Base-by-base conservation (phyloP, 2,329 filamentous ascomycete species). In the Fusarium graminum region DNA sequence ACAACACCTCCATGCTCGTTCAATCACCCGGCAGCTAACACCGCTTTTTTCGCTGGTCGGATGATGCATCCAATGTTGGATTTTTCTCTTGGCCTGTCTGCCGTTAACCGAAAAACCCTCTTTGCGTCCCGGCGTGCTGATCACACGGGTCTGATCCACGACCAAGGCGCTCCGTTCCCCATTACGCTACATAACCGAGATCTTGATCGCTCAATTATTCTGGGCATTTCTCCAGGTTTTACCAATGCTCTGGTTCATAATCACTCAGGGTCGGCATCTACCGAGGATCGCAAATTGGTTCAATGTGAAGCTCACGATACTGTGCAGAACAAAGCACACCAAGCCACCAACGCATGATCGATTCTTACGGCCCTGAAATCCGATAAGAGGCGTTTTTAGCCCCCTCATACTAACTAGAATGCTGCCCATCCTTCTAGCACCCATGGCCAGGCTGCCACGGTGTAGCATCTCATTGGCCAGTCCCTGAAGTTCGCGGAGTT, bases 341-440 rank as follows among this genome's bases (percentile, higher is more conserved):
- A 39, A 56, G 19, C 12, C n/a, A 55, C 28, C 45, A 25, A 38
- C 32, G 51, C 29, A 17, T 57, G 43, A 36, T 45, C 22, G 38
- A 39, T 42, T 36, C 30, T 46, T 45, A 50, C 70, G 70, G 70
- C 42, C 70, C 69, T 72, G 49, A 43, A 39, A 71, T 68, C 69
- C 69, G 69, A 49, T 57, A 61, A 67, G 43, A 38, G 52, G 38
- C 34, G 36, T 63, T 58, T 34, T 41, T 42, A 17, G 51, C 38
- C 38, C 42, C 50, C 41, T 41, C 32, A 28, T 51, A 16, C 29
- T 30, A 42, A 45, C 28, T 40, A 41, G 22, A 38, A 64, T 66
- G 53, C 45, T 51, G 39, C 49, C 57, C 47, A 39, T 55, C 28
- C 29, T 36, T 38, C 29, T 38, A 22, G 4, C 30, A 44, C 25